A percentile compares a stretch with the other conserved stretches of the same genome.
Conservation (phyloP, 495 filamentous ascomycete species). For the Penicillium maclennaniae region DNA sequence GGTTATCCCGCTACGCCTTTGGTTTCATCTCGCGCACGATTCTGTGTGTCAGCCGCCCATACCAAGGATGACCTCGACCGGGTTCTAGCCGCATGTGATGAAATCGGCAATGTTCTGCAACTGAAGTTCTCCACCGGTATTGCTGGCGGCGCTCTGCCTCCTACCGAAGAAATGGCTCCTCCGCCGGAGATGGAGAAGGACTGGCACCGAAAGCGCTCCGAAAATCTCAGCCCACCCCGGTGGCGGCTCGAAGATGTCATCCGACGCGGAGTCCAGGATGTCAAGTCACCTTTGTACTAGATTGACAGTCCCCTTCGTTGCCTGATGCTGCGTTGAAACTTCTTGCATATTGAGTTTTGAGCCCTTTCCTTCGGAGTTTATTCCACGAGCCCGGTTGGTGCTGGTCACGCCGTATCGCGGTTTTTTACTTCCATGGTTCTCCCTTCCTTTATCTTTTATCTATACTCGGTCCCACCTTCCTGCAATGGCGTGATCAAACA, state of each 20-base stretch:
- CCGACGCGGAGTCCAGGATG: constrained; percentile 71
- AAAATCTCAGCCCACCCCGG: constrained; percentile 61
- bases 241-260: constrained; percentile 82
- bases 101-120: constrained; percentile 87
- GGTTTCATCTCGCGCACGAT: constrained; percentile 87
- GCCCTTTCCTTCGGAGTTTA: constrained; percentile 13
- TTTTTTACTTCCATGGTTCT: constrained; percentile 12
- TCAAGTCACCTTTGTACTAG: constrained; percentile 60
- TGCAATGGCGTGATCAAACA: neutral
- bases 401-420: constrained; percentile 39
- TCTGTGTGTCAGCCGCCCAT: constrained; percentile 93
- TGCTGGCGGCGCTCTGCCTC: constrained; percentile 76
- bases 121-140: constrained; percentile 94
- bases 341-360: constrained; percentile 13
- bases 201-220: constrained; percentile 43
- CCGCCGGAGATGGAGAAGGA: constrained; percentile 71
- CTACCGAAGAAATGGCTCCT: constrained; percentile 61
- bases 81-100: constrained; percentile 82
- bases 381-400: constrained; percentile 34
- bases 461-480: neutral
- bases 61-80: constrained; percentile 98
- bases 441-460: constrained; percentile 8
- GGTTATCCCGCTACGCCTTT: constrained; percentile 97
- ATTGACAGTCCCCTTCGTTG: constrained; percentile 7
- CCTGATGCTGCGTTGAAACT: constrained; percentile 18